Evolutionary conservation across 371 early-diverging fungal species (phyloP).

Genomic region (Saksenaea vasiformis): DNA sequence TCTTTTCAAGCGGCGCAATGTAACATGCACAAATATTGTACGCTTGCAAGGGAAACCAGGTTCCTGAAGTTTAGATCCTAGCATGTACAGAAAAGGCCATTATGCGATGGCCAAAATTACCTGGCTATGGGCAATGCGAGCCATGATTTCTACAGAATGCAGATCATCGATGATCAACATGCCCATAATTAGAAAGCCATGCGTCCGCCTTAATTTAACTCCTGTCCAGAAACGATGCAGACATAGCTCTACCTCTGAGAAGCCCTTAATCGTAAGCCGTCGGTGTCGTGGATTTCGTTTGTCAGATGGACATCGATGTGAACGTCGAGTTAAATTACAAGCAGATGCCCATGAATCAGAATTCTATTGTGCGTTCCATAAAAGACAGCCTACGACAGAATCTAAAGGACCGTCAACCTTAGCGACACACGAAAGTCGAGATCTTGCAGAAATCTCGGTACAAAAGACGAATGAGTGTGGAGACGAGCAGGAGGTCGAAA

Average conservation of each 20-base stretch:
- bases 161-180: background rate
- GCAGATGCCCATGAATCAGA: constrained; percentile 9
- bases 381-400: background rate
- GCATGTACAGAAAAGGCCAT: background rate
- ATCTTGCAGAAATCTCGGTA: background rate
- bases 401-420: background rate
- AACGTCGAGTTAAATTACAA: constrained; percentile 8
- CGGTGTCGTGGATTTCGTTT: constrained; percentile 16
- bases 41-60: background rate
- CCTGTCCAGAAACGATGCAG: background rate
- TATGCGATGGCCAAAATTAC: background rate
- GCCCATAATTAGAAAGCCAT: background rate
- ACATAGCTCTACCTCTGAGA: background rate
- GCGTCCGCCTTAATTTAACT: background rate
- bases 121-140: constrained; percentile 9
- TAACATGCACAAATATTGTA: background rate
- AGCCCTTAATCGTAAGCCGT: background rate
- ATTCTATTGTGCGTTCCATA: constrained; percentile 10
- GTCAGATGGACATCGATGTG: constrained; percentile 16
- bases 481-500: background rate
- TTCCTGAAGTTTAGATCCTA: too few species aligned
- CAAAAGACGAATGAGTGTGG: too few species aligned
- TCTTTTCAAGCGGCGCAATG: too few species aligned
- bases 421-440: background rate
- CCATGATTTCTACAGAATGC: background rate